Evolutionary conservation across 352 stramenopile species (phyloP).

Genomic region (Phytophthora nicotianae): DNA sequence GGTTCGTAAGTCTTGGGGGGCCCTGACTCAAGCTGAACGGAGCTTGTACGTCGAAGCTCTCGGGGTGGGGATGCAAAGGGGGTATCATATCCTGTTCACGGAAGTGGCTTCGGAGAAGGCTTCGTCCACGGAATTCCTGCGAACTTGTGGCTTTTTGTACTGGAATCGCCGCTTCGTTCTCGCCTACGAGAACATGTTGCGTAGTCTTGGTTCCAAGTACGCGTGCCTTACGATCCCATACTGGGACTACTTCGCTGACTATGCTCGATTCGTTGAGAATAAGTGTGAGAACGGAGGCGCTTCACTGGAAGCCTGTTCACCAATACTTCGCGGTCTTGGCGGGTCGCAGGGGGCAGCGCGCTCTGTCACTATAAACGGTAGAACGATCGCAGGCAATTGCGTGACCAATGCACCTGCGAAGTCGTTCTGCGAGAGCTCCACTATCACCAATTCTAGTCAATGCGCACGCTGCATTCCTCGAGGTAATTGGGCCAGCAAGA

Average conservation of each 20-base stretch:
- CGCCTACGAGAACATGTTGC: slow-evolving; percentile 81
- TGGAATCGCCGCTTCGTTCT: slow-evolving; percentile 77
- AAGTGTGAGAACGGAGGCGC: slow-evolving; percentile 26
- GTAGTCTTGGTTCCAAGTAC: slow-evolving; percentile 58
- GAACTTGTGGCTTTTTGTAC: slow-evolving; percentile 62
- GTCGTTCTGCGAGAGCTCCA: slow-evolving; percentile 50
- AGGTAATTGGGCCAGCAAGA: slow-evolving; percentile 33
- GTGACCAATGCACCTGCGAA: slow-evolving; percentile 32
- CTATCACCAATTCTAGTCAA: slow-evolving; percentile 19
- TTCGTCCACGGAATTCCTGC: slow-evolving; percentile 47
- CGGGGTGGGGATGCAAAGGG: slow-evolving; percentile 42
- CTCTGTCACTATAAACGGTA: slow-evolving; percentile 38
- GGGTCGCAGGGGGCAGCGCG: slow-evolving; percentile 27
- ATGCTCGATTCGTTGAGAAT: slow-evolving; percentile 40
- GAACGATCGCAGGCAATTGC: slow-evolving; percentile 29
- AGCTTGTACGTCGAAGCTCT: slow-evolving; percentile 42
- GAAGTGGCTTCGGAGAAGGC: slow-evolving; percentile 55
- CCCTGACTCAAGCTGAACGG: slow-evolving; percentile 36
- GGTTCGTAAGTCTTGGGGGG: slow-evolving; percentile 37
- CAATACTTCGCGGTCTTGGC: slow-evolving; percentile 45
- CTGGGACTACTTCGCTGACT: slow-evolving; percentile 82
- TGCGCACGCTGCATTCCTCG: slow-evolving; percentile 49
- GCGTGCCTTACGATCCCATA: slow-evolving; percentile 79
- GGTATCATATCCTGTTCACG: slow-evolving; percentile 61
- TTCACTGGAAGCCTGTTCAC: slow-evolving; percentile 43